phyloP scores from a whole-genome alignment of 108 stramenopile genomes.

The Skeletonema tropicum region DNA sequence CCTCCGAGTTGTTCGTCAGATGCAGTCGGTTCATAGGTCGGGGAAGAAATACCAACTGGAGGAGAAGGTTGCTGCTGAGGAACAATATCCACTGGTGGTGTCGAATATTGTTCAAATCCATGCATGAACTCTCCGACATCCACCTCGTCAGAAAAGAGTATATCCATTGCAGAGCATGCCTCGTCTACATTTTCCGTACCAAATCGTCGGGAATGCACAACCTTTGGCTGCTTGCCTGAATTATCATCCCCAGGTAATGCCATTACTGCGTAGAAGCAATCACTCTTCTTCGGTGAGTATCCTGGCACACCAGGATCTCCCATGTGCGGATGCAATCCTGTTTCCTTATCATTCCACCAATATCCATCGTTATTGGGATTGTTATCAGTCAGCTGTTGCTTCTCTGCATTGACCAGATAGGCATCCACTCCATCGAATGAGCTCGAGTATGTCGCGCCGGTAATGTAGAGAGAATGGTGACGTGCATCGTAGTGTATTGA shows the following conservation, averaged over 20 bases:
- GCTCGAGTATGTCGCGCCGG: constrained; percentile 46
- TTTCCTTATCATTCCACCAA: constrained; percentile 31
- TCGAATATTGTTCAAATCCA: not conserved
- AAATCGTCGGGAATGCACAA: constrained; percentile 45
- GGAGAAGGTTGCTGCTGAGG: constrained; percentile 9
- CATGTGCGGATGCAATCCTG: constrained; percentile 21
- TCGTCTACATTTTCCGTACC: constrained; percentile 19
- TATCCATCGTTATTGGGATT: constrained; percentile 5
- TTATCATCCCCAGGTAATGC: constrained; percentile 22
- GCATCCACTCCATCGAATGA: constrained; percentile 40
- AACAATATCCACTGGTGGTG: not conserved
- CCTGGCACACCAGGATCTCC: constrained; percentile 28
- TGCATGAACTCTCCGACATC: not conserved
- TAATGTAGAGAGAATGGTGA: constrained; percentile 52
- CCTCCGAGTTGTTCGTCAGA: not conserved
- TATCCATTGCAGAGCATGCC: constrained; percentile 45
- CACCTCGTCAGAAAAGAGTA: constrained; percentile 14
- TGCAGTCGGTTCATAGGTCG: not conserved
- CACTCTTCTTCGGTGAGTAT: constrained; percentile 20
- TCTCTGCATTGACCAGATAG: constrained; percentile 10
- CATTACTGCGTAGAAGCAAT: constrained; percentile 50
- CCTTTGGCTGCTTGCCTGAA: constrained; percentile 2
- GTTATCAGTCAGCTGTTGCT: not conserved
- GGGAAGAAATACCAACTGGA: not conserved
- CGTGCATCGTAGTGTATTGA: constrained; percentile 53